phyloP scores from a whole-genome alignment of 176 grass and related monocot species.

The Aegilops longissima region DNA sequence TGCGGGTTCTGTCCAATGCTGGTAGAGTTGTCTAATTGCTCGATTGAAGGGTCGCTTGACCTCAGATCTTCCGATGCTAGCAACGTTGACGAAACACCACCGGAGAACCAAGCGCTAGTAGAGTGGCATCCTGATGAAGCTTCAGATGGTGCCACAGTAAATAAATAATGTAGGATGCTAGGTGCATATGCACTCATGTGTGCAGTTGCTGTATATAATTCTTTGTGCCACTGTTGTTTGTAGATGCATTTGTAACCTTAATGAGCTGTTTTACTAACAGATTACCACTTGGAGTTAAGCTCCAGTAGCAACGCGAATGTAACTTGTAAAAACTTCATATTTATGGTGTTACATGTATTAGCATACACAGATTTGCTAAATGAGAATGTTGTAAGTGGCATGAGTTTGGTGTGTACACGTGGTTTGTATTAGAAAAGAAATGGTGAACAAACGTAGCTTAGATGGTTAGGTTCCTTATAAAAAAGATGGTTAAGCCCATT shows the following conservation, averaged over 20 bases:
- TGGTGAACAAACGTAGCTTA: neutral
- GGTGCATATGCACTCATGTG: constrained; percentile 17
- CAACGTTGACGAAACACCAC: neutral
- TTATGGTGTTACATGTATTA: neutral
- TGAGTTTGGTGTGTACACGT: neutral
- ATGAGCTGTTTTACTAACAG: neutral
- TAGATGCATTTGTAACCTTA: constrained; percentile 38
- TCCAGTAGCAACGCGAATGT: neutral
- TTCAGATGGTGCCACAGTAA: constrained; percentile 5
- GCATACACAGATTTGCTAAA: neutral
- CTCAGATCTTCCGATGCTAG: constrained; percentile 9
- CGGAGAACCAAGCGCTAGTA: constrained; percentile 29
- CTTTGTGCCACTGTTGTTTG: constrained; percentile 20
- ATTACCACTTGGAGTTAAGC: constrained; percentile 6
- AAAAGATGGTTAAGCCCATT: too few species aligned
- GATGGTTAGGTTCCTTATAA: too few species aligned
- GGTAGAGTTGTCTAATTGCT: constrained; percentile 44
- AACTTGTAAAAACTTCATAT: neutral
- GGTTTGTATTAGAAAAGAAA: neutral
- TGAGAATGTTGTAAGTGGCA: neutral
- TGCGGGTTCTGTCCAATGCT: constrained; percentile 58
- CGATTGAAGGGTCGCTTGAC: constrained; percentile 19
- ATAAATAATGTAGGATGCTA: constrained; percentile 32
- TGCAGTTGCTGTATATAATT: constrained; percentile 36
- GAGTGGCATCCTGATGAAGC: constrained; percentile 47